Evolutionary conservation across 495 filamentous ascomycete genomes (phyloP), one percentile per base, ranked within the genome.

Genomic region (Hamigera avellanea): DNA sequence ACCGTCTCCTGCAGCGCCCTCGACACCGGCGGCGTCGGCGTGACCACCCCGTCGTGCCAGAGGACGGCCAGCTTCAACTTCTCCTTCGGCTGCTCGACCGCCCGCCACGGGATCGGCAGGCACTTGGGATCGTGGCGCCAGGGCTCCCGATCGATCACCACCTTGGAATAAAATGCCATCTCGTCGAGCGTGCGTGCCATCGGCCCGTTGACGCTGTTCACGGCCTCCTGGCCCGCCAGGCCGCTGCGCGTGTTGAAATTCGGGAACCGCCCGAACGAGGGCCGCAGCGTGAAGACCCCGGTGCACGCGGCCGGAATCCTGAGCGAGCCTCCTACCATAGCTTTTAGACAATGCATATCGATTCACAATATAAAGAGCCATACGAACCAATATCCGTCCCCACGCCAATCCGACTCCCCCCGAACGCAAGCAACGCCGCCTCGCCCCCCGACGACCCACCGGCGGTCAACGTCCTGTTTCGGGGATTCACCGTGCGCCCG

Each of bases 1-100:
- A 62, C 59, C 0, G 78, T 49, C 18, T 65, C 52, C 14, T 61
- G 52, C 25, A 83, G 42, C 12, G 72, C 78, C 4, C 76, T 57
- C 0, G 54, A 49, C 0, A 83, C 62, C 0, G 80, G 80, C 10
- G 80, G 80, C 38, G 80, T 77, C 0, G 77, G 78, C 19, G 55
- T 65, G 16, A 83, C 76, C 17, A 79, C 53, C 0, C 64, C 70
- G 42, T 85, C 80, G 41, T 75, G 43, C 66, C 67, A 73, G 2
- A 82, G 41, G 2, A 85, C 64, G 3, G 60, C 80, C 9, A 85
- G 47, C 43, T 71, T 76, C 19, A 81, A 49, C 23, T 15, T 37
- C 9, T 34, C 30, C 23, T 43, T 27, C 39, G 40, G 14, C 72
- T 37, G 1, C 33, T 39, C 3, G 34, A 35, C 26, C 23, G 32